Evolutionary conservation across 140 eudicot species (phyloP), one percentile per base, ranked within the genome.

Genomic region (Stevia rebaudiana): DNA sequence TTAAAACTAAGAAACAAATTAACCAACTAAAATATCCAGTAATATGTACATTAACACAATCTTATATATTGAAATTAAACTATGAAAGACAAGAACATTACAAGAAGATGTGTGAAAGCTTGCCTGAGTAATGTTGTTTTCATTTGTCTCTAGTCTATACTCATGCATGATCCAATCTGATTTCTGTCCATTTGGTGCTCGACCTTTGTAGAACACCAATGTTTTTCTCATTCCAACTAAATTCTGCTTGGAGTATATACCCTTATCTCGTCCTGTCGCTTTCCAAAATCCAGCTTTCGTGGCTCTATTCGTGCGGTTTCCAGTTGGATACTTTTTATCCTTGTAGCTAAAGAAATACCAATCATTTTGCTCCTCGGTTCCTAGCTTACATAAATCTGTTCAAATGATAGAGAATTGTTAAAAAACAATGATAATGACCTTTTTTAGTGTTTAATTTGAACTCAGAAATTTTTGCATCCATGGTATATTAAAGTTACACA

Each of bases 131-230:
- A 68, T 37, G 11, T 81, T 89, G 43, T 78, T 82, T 76, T 85
- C 94, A 59, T 85, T 76, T 16, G 96, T 85, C 77, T 88, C 96
- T 42, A 88, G 84, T 51, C 96, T 73, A 51, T 88, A 88, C 65
- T 88, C 96, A 21, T 88, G 96, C 94, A 88, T 88, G 40, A 88
- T 84, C 96, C 96, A 88, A 43, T 88, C 96, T 11, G 96, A 88
- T 60, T 88, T 88, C 40, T 80, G 87, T 65, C 96, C 96, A 59
- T 88, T 85, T 0, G 96, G 96, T 30, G 96, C 96, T 42, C 96
- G 88, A 46, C 95, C 97, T 79, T 86, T 81, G 55, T 89, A 89
- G 68, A 79, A 89, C 46, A 89, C 97, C 76, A 89, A 77, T 8
- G 97, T 89, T 83, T 89, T 89, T 67, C 97, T 83, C 97, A 89